Evolutionary conservation across 2,329 filamentous ascomycete genomes (phyloP), one percentile per base, ranked within the genome.

Genomic region (Neonectria sp.): DNA sequence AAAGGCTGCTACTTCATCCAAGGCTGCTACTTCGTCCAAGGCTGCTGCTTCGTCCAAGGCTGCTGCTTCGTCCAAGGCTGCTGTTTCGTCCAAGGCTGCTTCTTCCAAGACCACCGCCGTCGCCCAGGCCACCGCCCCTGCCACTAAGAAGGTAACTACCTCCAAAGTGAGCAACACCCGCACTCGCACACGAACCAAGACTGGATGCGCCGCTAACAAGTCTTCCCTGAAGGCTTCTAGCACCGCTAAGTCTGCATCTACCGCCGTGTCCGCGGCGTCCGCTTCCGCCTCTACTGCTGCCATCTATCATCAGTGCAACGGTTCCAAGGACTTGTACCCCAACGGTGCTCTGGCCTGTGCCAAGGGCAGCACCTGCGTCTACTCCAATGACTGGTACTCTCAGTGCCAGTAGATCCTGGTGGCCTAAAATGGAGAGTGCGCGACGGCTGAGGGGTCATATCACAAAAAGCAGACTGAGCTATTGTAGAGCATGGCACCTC

Each of bases 321-420:
- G 73, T 40, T 65, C 70, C 60, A 70, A 70, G 64, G 65, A 65
- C 35, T 53, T 61, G 37, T 75, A 67, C 63, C 73, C 73, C 43
- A 63, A 73, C 43, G 73, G 73, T 15, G 65, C 61, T 62, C 67
- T 75, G 24, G 13, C 67, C 37, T 75, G 73, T 51, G 73, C 60
- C 27, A 29, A 66, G 13, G 71, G 73, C 59, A 73, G 67, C 70
- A 70, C 68, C 59, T 75, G 73, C 62, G 67, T 73, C 55, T 71
- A 68, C 70, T 55, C 58, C 45, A 75, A 74, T 63, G 71, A 74
- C 55, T 75, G 62, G 51, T 75, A 75, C 70, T 73, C 71, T 6
- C 73, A 75, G 68, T 75, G 73, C 24, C 2, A 69, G 68, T 56
- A 53, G 60, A 68, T 37, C 53, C 55, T 55, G 46, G 48, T 37